phyloP scores from a whole-genome alignment of 2,329 filamentous ascomycete species.

The Trichoderma cornu-damae region DNA sequence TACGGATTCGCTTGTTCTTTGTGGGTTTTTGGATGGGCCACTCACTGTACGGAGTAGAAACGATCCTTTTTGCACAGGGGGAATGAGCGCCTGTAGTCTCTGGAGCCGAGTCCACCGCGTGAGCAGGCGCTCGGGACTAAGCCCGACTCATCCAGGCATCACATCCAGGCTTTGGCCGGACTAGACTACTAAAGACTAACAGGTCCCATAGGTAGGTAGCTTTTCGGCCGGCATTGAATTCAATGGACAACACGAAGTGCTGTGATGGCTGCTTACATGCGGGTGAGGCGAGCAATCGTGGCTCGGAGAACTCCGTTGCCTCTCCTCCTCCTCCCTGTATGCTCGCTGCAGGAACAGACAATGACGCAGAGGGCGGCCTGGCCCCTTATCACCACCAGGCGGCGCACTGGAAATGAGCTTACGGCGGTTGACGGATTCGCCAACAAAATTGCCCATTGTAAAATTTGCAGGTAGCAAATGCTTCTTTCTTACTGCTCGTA shows the following conservation, averaged over 20 bases:
- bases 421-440: not conserved
- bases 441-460: not conserved
- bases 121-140: not conserved
- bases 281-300: not conserved
- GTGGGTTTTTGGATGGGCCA: no score
- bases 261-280: slow-evolving; percentile 1
- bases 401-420: not conserved
- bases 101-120: not conserved
- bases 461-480: no score
- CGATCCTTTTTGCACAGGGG: no score
- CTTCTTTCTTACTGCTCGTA: no score
- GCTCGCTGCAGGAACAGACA: no score
- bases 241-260: not conserved
- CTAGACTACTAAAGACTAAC: no score
- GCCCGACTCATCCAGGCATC: not conserved
- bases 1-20: not conserved
- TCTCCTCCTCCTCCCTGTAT: not conserved
- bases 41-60: no score
- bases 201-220: not conserved
- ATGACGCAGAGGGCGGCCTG: not conserved
- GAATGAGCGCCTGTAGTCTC: no score
- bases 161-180: no score
- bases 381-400: slow-evolving; percentile 3
- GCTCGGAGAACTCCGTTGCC: slow-evolving; percentile 1
- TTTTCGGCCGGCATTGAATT: not conserved